Base-by-base conservation (phyloP, 2,329 filamentous ascomycete species). In the Paraphaeosphaeria sporulosa region DNA sequence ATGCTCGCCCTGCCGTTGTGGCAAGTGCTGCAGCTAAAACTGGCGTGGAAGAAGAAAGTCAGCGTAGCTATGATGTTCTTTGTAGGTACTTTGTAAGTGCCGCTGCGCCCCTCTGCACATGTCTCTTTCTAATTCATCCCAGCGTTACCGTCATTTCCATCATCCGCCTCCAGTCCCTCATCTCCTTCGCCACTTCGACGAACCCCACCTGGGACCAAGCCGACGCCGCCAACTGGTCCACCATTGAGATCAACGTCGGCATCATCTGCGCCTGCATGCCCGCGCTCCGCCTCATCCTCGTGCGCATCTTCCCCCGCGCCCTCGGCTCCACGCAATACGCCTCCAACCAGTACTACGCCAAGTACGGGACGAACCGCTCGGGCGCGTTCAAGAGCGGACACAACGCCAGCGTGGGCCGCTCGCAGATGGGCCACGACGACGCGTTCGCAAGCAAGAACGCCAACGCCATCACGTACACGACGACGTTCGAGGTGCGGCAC, bases 221-320 rank as follows among this genome's bases (percentile, higher is more conserved):
- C n/a, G 74, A 74, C 4, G 76, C 79, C 8, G 67, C 75, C 19
- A 76, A 76, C 54, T 82, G 80, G 80, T 78, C 74, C 19, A 76
- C 75, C 13, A 72, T 82, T 30, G 80, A 82, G 64, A 71, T 80
- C 58, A 74, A 80, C 60, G 74, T 80, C 1, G 79, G 78, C 27
- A 78, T 82, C 55, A 77, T 82, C n/a, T 82, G 80, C 63, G 78
- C 78, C 8, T 81, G 80, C 67, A 76, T 82, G 66, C 80, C 80
- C 0, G 70, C 75, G n/a, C 62, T 81, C 17, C 76, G 78, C 36
- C 71, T 77, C 1, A 69, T 81, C 2, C 68, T 81, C 30, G 72
- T 77, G n/a, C 74, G 71, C 17, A 36, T 76, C 12, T 77, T 76
- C 47, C 79, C 79, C 27, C 66, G 62, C n/a, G 40, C 76, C 1